Conservation (phyloP, 331 rosid genomes). For the Arachis monticola region DNA sequence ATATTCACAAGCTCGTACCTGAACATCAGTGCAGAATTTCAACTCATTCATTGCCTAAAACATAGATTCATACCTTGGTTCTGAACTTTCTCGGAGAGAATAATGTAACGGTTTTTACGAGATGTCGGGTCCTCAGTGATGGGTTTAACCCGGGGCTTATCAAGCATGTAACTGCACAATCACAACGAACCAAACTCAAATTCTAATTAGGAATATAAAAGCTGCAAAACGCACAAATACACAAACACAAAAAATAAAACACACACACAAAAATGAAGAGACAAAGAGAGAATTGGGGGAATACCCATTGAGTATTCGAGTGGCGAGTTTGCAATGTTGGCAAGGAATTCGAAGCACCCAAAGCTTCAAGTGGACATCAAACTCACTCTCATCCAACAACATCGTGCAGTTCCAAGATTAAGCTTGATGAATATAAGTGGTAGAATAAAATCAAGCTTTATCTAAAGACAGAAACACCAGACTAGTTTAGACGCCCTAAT, state of each 20-base stretch:
- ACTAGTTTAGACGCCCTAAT: no score
- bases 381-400: slow-evolving; percentile 75
- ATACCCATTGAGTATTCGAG: slow-evolving; percentile 78
- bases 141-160: slow-evolving; percentile 85
- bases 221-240: background rate
- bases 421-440: no score
- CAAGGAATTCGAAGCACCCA: slow-evolving; percentile 96
- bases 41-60: no score
- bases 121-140: slow-evolving; percentile 75
- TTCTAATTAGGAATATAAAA: background rate
- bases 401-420: slow-evolving; percentile 23
- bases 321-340: slow-evolving; percentile 72
- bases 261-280: background rate
- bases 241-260: background rate
- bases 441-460: no score
- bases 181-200: background rate
- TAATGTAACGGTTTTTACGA: slow-evolving; percentile 70
- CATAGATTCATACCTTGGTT: slow-evolving; percentile 51
- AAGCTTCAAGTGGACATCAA: slow-evolving; percentile 61
- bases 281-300: background rate
- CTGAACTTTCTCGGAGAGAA: slow-evolving; percentile 69
- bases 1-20: no score
- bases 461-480: no score
- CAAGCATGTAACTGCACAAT: slow-evolving; percentile 72
- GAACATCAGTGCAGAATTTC: no score